phyloP scores from a whole-genome alignment of 169 alveolate species.

The Plasmodium adleri region DNA sequence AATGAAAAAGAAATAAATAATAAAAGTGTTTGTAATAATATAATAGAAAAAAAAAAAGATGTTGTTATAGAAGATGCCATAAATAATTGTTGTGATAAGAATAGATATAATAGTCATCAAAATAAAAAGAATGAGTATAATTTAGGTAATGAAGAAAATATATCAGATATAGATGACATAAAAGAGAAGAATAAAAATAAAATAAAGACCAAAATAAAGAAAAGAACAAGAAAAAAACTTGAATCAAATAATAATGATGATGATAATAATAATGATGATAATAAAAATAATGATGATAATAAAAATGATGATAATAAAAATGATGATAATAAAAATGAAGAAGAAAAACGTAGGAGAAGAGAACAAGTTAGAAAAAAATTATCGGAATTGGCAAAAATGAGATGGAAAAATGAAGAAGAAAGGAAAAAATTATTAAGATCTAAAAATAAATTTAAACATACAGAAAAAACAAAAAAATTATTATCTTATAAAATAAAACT shows the following conservation, averaged over 20 bases:
- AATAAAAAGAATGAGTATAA: not conserved
- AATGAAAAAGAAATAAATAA: not conserved
- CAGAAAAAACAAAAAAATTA: conserved; percentile 69
- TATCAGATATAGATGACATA: not conserved
- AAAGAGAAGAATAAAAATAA: conserved; percentile 5
- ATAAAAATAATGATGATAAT: not conserved
- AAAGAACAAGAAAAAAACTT: conserved; percentile 48
- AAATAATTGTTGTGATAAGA: not conserved
- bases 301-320: not conserved
- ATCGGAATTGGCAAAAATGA: conserved; percentile 61
- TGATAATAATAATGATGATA: not conserved
- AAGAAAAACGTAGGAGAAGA: not conserved
- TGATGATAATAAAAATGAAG: not conserved
- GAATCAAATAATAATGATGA: conserved; percentile 4
- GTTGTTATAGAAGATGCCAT: not conserved
- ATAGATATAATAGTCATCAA: not conserved
- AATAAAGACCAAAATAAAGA: conserved; percentile 38
- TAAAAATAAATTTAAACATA: conserved; percentile 68
- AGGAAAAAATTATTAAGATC: conserved; percentile 44
- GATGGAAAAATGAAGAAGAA: conserved; percentile 74
- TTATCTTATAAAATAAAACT: conserved; percentile 71
- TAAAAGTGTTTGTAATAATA: not conserved
- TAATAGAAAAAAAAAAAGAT: not conserved
- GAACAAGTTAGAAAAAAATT: conserved; percentile 59
- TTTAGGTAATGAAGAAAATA: not conserved